phyloP scores from a whole-genome alignment of 768 basidiomycete genomes.

The Albatrellus ellisii region DNA sequence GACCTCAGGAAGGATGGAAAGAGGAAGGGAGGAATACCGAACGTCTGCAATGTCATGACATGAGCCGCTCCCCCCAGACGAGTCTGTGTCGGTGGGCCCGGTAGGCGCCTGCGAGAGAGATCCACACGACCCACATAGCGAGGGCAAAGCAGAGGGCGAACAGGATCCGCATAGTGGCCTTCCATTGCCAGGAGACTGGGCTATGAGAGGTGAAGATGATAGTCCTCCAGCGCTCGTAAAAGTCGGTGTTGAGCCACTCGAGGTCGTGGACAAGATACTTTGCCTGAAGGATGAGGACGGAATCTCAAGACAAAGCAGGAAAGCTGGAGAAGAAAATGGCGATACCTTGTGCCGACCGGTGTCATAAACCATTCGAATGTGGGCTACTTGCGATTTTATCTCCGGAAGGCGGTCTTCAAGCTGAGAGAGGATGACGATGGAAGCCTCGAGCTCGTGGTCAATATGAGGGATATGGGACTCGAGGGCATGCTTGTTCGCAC shows the following conservation, averaged over 20 bases:
- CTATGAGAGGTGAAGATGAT: slow-evolving; percentile 63
- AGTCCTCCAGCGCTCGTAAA: slow-evolving; percentile 61
- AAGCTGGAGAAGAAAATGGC: background rate
- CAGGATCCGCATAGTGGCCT: slow-evolving; percentile 37
- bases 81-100: slow-evolving; percentile 62
- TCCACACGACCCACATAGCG: slow-evolving; percentile 42
- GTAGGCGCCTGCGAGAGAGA: slow-evolving; percentile 52
- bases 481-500: slow-evolving; percentile 41
- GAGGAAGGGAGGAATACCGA: background rate
- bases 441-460: slow-evolving; percentile 44
- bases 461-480: slow-evolving; percentile 50
- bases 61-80: slow-evolving; percentile 69
- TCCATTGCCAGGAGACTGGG: slow-evolving; percentile 66
- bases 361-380: slow-evolving; percentile 56
- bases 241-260: slow-evolving; percentile 67
- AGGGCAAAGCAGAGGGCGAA: slow-evolving; percentile 35
- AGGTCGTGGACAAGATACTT: slow-evolving; percentile 48
- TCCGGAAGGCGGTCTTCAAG: slow-evolving; percentile 48
- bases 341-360: slow-evolving; percentile 55
- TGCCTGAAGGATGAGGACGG: slow-evolving; percentile 30
- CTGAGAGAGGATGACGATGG: slow-evolving; percentile 40
- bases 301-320: background rate
- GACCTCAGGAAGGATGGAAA: background rate
- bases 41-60: slow-evolving; percentile 35
- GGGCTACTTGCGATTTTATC: slow-evolving; percentile 45